A percentile compares a stretch with the other conserved stretches of the same genome.
phyloP scores from a whole-genome alignment of 805 yeast species.

The Metschnikowia orientalis region DNA sequence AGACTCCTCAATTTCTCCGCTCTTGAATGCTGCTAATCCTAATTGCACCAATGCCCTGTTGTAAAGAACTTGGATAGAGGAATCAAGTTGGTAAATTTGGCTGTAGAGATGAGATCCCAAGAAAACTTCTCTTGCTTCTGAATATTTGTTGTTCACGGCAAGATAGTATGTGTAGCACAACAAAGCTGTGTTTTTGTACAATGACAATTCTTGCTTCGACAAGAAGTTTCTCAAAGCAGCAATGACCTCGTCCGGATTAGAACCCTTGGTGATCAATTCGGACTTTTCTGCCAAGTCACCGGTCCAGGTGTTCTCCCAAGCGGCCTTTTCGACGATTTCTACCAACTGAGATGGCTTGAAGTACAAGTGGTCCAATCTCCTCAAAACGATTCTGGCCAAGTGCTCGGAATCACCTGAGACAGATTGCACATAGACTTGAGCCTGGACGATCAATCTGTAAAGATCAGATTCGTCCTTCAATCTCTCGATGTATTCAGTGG shows the following conservation, averaged over 20 bases:
- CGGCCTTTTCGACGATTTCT: constrained; percentile 58
- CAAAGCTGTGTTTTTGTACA: constrained; percentile 77
- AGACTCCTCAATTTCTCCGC: constrained; percentile 79
- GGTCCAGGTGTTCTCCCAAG: constrained; percentile 56
- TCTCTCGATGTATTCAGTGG: constrained; percentile 87
- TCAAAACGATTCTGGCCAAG: constrained; percentile 67
- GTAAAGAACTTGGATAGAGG: constrained; percentile 83
- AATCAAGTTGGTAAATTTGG: constrained; percentile 78
- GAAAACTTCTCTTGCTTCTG: constrained; percentile 83
- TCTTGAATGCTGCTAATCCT: constrained; percentile 92
- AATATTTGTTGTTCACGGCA: constrained; percentile 82
- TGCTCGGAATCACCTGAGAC: constrained; percentile 52
- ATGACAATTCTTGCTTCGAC: constrained; percentile 60
- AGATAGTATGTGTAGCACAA: constrained; percentile 83
- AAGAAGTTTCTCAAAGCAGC: constrained; percentile 62
- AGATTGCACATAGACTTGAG: constrained; percentile 79
- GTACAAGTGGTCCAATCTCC: constrained; percentile 89
- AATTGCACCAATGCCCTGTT: constrained; percentile 94
- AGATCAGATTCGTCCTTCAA: constrained; percentile 79
- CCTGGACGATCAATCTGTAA: constrained; percentile 72
- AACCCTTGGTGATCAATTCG: constrained; percentile 30
- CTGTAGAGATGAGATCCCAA: constrained; percentile 81
- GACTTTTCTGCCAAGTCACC: constrained; percentile 23
- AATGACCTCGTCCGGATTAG: constrained; percentile 46
- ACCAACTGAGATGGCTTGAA: constrained; percentile 83